These are phyloP conservation scores for Eucalyptus cloeziana DNA, from an alignment of 345 rosid genomes.

Conservation along the genomic window DNA sequence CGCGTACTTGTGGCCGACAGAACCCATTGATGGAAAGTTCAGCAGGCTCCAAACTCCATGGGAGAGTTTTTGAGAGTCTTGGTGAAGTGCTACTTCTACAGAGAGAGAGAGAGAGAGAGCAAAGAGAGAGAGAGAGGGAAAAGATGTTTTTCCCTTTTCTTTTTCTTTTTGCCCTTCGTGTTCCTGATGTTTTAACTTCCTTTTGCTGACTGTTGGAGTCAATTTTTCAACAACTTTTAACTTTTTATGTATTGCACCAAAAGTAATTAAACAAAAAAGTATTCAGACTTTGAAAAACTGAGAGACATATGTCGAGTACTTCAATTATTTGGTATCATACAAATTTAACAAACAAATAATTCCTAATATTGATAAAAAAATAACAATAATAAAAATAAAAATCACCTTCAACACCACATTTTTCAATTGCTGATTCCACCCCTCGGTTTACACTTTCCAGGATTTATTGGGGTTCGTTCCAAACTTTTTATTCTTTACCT, in stretches of 20 bases:
- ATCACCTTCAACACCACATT: neutral
- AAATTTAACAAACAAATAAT: neutral
- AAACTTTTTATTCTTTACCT: neutral
- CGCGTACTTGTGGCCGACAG: neutral
- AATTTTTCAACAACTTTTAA: neutral
- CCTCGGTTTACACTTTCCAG: neutral
- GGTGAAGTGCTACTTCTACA: neutral
- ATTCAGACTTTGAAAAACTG: neutral
- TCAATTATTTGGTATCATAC: neutral
- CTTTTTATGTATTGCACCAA: neutral
- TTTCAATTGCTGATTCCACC: neutral
- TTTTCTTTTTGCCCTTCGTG: neutral
- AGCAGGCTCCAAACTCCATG: slow-evolving; percentile 15
- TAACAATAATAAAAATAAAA: neutral
- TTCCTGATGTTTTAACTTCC: neutral
- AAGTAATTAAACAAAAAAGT: neutral
- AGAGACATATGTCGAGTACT: neutral
- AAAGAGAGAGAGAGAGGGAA: neutral
- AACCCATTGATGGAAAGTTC: neutral
- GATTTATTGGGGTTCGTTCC: neutral
- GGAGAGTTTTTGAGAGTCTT: neutral
- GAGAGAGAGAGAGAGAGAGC: neutral
- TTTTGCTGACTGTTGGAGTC: neutral
- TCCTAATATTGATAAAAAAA: neutral
- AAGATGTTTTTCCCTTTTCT: neutral